These are phyloP conservation scores for Umbelopsis sp. DNA, from an alignment of 192 early-diverging fungal species.

Conservation along the genomic window DNA sequence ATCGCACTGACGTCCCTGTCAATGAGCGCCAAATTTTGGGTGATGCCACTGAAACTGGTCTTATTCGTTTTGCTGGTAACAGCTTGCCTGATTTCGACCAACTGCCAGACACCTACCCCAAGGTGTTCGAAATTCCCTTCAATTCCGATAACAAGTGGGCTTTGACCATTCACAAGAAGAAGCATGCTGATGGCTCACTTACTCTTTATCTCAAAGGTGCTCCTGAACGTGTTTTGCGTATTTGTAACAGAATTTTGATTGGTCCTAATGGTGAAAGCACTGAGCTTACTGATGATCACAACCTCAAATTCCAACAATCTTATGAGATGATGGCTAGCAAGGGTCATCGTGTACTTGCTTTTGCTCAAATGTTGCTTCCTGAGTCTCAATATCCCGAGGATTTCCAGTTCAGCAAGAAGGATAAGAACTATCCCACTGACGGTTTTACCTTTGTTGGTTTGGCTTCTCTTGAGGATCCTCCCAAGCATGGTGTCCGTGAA, in stretches of 20 bases:
- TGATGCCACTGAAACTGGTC: conserved; percentile 94
- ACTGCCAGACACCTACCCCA: conserved; percentile 67
- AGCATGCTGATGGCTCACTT: conserved; percentile 65
- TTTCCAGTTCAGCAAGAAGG: conserved; percentile 76
- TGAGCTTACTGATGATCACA: conserved; percentile 71
- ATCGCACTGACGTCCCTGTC: conserved; percentile 86
- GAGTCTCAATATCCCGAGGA: conserved; percentile 70
- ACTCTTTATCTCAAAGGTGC: conserved; percentile 94
- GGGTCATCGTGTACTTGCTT: conserved; percentile 94
- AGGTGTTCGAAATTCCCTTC: conserved; percentile 96
- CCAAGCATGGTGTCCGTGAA: conserved; percentile 98
- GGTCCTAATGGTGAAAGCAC: conserved; percentile 51
- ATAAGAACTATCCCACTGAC: conserved; percentile 69
- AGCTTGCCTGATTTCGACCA: conserved; percentile 77
- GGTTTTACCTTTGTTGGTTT: conserved; percentile 84
- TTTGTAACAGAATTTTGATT: conserved; percentile 78
- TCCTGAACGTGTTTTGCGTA: conserved; percentile 86
- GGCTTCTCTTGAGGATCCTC: conserved; percentile 92
- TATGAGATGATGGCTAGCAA: conserved; percentile 90
- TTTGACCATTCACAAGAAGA: conserved; percentile 85
- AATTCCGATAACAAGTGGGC: conserved; percentile 96
- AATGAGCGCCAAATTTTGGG: conserved; percentile 81
- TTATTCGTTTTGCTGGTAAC: conserved; percentile 79
- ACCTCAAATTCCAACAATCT: conserved; percentile 66
- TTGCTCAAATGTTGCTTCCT: conserved; percentile 79